Conservation (phyloP, 202 grass and related monocot species). For the Schoenoplectus tabernaemontani region DNA sequence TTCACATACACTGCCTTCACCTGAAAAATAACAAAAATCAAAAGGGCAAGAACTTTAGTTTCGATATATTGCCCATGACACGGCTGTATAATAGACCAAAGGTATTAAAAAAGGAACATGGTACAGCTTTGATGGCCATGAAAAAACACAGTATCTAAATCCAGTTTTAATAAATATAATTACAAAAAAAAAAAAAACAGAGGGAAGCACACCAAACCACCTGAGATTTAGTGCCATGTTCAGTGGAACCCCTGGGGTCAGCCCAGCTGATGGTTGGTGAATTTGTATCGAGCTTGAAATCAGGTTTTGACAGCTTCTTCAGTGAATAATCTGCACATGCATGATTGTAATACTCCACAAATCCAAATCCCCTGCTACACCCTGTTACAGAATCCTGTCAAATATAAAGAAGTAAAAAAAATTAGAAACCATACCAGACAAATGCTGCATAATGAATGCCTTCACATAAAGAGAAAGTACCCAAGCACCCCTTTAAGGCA, state of each 20-base stretch:
- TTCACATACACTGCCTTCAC: constrained; percentile 94
- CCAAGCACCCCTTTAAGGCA: background rate
- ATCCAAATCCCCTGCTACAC: constrained; percentile 65
- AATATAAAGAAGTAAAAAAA: constrained; percentile 20
- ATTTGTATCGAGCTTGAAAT: constrained; percentile 79
- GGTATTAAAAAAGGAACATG: background rate
- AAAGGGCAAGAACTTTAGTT: background rate
- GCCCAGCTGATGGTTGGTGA: constrained; percentile 82
- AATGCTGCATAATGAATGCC: constrained; percentile 5
- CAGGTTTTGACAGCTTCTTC: constrained; percentile 69
- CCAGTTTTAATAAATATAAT: background rate
- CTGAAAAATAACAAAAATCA: constrained; percentile 23
- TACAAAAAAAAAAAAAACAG: background rate
- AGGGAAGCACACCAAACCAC: background rate
- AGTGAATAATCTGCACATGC: constrained; percentile 83
- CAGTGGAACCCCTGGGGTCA: constrained; percentile 49
- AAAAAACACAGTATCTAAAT: background rate
- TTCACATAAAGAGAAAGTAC: background rate
- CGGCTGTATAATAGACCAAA: background rate
- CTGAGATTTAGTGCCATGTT: constrained; percentile 50
- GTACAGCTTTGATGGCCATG: background rate
- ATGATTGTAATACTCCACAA: constrained; percentile 90
- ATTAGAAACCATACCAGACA: background rate
- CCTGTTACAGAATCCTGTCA: constrained; percentile 46
- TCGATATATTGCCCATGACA: background rate